Conservation (phyloP, 75 land plant genomes). For the Selaginella moellendorffii region DNA sequence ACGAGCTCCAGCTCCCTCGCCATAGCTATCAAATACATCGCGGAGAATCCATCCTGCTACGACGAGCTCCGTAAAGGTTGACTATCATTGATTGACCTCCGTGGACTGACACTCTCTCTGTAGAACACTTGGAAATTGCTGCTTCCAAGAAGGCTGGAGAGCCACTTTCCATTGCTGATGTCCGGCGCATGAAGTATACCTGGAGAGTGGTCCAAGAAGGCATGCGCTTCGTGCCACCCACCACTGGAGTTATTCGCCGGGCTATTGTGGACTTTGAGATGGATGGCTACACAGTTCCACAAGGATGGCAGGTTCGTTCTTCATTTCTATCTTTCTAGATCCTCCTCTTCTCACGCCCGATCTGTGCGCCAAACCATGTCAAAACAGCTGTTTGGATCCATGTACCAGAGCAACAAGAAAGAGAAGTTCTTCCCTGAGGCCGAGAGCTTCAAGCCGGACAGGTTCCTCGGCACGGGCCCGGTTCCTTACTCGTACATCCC, state of each 20-base stretch:
- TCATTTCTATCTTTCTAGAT: too few species aligned
- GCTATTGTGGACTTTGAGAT: constrained; percentile 30
- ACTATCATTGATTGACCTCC: too few species aligned
- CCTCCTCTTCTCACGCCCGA: too few species aligned
- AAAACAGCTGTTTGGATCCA: constrained; percentile 21
- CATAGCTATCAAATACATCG: constrained; percentile 25
- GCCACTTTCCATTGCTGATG: too few species aligned
- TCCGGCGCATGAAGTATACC: constrained; percentile 51
- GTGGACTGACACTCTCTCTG: too few species aligned
- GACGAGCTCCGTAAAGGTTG: too few species aligned
- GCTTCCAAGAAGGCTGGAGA: too few species aligned
- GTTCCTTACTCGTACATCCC: constrained; percentile 49
- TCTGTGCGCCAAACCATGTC: too few species aligned
- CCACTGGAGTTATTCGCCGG: constrained; percentile 25
- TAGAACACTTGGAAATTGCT: too few species aligned
- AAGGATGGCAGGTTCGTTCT: constrained; percentile 39
- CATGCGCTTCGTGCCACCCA: constrained; percentile 30
- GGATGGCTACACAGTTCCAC: constrained; percentile 39
- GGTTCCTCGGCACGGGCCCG: constrained; percentile 25
- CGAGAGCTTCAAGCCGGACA: constrained; percentile 33
- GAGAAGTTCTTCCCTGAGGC: constrained; percentile 31
- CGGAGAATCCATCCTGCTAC: too few species aligned
- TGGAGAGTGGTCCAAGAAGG: constrained; percentile 38
- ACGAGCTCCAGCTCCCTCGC: constrained; percentile 29
- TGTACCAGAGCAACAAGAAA: constrained; percentile 14